Base-by-base conservation (phyloP, 2,329 filamentous ascomycete species). In the Beauveria australis region DNA sequence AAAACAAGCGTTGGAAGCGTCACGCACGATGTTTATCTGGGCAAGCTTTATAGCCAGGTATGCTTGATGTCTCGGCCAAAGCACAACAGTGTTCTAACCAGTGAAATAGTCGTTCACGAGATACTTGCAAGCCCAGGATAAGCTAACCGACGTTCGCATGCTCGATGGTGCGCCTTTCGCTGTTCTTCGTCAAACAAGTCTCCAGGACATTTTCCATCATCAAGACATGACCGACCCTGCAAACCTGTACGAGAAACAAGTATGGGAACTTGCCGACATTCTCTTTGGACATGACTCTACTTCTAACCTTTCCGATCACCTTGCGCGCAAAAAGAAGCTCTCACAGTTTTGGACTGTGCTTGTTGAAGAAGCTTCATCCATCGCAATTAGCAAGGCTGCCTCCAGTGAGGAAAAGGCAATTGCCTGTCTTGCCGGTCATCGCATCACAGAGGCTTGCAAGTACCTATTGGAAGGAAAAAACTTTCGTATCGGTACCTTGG, bases 221-320 rank as follows among this genome's bases (percentile, higher is more conserved):
- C 74, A 74, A 51, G 74, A 75, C 44, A 68, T 72, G 66, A 75
- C 71, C 22, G 73, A 76, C 64, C 74, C 77, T 18, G 78, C 78
- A 24, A 78, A 73, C 59, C 73, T 77, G 22, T 84, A 91, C 61
- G 91, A 95, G 73, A 84, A 86, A 68, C 79, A 85, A 16, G 85
- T 94, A 1, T 99, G 95, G 94, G 83, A 91, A 63, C 79, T 99
- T 41, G 88, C 91, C 1, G 89, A 89, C 61, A 87, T 97, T 43
- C 81, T 99, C 3, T 99, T 96, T 69, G 92, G 96, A 65, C 79
- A 86, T n/a, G 64, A 85, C 12, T 76, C 63, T 2, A 53, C 76
- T 18, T 61, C 73, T 3, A 76, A 79, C 1, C 67, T 76, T 12
- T 68, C 73, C 0, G 67, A 71, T 5, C 72, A 77, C 41, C 69